Base-by-base conservation (phyloP, 345 rosid genomes). In the Eucalyptus polyanthemos region DNA sequence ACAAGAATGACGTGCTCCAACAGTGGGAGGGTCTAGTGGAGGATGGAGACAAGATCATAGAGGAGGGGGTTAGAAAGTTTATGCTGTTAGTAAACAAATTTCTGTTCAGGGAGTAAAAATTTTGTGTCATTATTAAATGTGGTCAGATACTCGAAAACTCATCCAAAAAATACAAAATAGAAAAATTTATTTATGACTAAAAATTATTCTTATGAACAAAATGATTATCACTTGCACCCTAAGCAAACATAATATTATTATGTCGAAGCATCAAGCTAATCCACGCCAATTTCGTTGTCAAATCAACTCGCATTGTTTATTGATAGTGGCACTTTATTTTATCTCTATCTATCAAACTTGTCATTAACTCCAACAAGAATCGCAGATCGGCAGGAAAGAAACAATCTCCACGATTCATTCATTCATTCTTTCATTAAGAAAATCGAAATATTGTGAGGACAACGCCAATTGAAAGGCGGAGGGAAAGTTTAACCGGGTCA, bases 91-190 rank as follows among this genome's bases (percentile, higher is more conserved):
- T 6, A 15, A 6, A 50, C 53, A 6, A 50, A 6, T 15, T 50
- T 50, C 4, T 50, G 0, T 15, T 50, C 7, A 0, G 1, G 6
- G 0, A 19, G 0, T 1, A 6, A 0, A 19, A 53, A 53, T 53
- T 22, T 56, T 1, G 11, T 21, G 6, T 4, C 62, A 22, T 21
- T 56, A 56, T 24, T 24, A 56, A 56, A 22, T 56, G 3, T 0
- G 0, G 0, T 56, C 6, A 9, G 0, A 56, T 56, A 1, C 3
- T 56, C 0, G 0, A 56, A 10, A 56, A 24, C 62, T 24, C 62
- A 1, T 56, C 0, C 0, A 56, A 24, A 0, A 1, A 56, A 24
- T 10, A 24, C 0, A 22, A 22, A 56, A 9, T 9, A 56, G 0
- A 56, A 24, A 56, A 56, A 8, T 0, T 9, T 4, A 56, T 21